phyloP scores from a whole-genome alignment of 2,329 filamentous ascomycete genomes.

The Fusarium liriodendri region DNA sequence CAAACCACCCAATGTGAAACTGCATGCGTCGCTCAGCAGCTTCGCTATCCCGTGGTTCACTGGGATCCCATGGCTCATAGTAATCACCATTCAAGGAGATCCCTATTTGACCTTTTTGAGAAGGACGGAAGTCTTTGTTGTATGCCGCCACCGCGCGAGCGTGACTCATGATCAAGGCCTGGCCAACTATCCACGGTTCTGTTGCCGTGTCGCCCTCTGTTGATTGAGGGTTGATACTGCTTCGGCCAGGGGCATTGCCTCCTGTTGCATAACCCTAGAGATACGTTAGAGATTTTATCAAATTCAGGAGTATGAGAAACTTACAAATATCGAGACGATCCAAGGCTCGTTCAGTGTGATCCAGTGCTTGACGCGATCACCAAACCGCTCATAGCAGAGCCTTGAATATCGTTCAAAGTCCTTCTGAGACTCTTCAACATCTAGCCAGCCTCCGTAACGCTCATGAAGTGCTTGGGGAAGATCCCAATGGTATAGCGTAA shows the following conservation, averaged over 20 bases:
- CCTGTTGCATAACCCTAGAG: constrained; percentile 48
- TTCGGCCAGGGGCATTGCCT: constrained; percentile 48
- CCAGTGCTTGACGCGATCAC: constrained; percentile 55
- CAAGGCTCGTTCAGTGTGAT: constrained; percentile 54
- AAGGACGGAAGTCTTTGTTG: constrained; percentile 45
- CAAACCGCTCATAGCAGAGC: constrained; percentile 53
- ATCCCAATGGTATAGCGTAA: constrained; percentile 76
- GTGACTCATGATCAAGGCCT: constrained; percentile 51
- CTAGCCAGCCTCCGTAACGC: constrained; percentile 50
- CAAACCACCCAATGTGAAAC: constrained; percentile 55
- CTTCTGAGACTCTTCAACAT: constrained; percentile 45
- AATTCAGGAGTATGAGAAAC: background rate
- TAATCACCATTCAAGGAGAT: constrained; percentile 53
- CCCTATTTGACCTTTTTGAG: constrained; percentile 48
- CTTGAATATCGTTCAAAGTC: constrained; percentile 53
- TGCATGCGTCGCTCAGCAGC: constrained; percentile 51
- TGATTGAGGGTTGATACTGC: constrained; percentile 41
- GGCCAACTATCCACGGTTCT: constrained; percentile 51
- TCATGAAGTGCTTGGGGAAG: constrained; percentile 50
- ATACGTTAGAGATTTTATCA: accelerated
- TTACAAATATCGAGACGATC: constrained; percentile 51
- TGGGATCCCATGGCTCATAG: constrained; percentile 51
- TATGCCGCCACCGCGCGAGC: constrained; percentile 48
- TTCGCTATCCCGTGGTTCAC: constrained; percentile 39
- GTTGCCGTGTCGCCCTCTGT: constrained; percentile 48